Conservation (phyloP, 164 flowering plant species). For the Aristolochia fimbriata region DNA sequence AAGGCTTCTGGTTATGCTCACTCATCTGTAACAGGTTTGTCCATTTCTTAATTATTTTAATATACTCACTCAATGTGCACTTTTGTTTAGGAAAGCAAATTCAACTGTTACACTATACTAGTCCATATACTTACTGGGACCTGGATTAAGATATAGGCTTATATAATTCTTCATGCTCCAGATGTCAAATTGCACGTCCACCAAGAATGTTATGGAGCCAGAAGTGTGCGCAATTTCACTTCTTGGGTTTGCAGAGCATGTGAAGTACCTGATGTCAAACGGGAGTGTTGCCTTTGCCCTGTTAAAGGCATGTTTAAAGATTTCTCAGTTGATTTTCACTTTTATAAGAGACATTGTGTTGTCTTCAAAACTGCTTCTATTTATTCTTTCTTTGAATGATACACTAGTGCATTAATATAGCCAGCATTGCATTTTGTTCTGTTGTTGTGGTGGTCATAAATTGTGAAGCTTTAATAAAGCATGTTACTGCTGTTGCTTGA, state of each 20-base stretch:
- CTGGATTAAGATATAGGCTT: not conserved
- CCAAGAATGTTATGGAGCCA: constrained; percentile 98
- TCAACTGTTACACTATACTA: no score
- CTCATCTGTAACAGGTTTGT: constrained; percentile 85
- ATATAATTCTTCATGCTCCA: constrained; percentile 13
- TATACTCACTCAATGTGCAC: no score
- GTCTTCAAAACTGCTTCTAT: no score
- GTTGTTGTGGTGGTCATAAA: no score
- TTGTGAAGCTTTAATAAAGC: no score
- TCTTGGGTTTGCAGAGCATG: constrained; percentile 99
- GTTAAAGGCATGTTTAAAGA: constrained; percentile 62
- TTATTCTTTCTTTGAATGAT: no score
- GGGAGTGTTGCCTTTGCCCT: constrained; percentile 97
- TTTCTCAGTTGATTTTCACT: not conserved
- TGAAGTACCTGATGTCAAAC: constrained; percentile 70
- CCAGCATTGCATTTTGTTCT: no score
- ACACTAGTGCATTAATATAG: no score
- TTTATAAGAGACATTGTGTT: not conserved
- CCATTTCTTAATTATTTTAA: not conserved
- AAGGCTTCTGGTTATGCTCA: constrained; percentile 14
- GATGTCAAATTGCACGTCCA: constrained; percentile 99
- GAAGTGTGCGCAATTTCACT: constrained; percentile 65
- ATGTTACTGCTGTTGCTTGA: no score
- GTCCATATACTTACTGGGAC: no score
- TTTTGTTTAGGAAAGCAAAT: no score